Evolutionary conservation across 441 rosid genomes (phyloP).

Genomic region (Breynia disticha): DNA sequence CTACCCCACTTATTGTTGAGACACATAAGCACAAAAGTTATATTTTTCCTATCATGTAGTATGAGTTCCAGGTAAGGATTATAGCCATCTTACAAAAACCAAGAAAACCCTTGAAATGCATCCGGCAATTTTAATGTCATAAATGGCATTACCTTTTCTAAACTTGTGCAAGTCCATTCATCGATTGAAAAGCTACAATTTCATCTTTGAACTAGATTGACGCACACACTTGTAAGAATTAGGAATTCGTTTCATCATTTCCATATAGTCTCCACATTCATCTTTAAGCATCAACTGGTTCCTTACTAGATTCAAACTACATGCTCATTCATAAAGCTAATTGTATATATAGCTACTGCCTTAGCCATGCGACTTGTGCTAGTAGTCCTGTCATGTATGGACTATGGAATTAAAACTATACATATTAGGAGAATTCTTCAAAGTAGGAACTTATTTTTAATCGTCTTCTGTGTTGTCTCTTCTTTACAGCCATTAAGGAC

Average conservation of each 20-base stretch:
- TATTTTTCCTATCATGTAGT: conserved; percentile 58
- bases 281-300: neutral
- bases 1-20: conserved; percentile 68
- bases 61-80: conserved; percentile 89
- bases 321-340: neutral
- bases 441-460: conserved; percentile 37
- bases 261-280: conserved; percentile 6
- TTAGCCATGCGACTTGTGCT: conserved; percentile 39
- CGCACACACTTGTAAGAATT: conserved; percentile 19
- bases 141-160: conserved; percentile 49
- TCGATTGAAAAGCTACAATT: conserved; percentile 78
- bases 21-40: conserved; percentile 75
- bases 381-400: conserved; percentile 56
- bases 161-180: conserved; percentile 43
- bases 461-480: conserved; percentile 35
- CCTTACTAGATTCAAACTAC: conserved; percentile 7
- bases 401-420: conserved; percentile 59
- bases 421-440: conserved; percentile 58
- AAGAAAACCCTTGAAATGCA: neutral
- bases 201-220: conserved; percentile 39
- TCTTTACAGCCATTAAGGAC: conserved; percentile 32
- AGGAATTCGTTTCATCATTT: conserved; percentile 3
- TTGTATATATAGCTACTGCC: conserved; percentile 27
- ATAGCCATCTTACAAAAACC: conserved; percentile 48
- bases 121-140: neutral